Conservation (phyloP, 73 alveolate species). For the Paramecium sexaurelia region DNA sequence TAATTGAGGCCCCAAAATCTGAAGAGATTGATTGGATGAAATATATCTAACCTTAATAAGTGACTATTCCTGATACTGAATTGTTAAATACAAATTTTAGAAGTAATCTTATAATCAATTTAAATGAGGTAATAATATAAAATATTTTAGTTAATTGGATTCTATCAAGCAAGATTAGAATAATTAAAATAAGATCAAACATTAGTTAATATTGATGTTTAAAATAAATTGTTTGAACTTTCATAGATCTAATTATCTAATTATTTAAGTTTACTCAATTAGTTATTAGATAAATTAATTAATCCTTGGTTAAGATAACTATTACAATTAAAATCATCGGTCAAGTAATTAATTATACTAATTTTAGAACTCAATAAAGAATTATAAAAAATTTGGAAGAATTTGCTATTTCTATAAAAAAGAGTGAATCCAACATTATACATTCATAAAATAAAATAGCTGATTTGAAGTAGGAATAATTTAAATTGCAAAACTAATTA, state of each 20-base stretch:
- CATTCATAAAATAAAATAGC: not conserved
- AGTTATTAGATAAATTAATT: not conserved
- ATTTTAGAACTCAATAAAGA: not conserved
- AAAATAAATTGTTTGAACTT: not conserved
- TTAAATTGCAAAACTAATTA: not conserved
- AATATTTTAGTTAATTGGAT: not conserved
- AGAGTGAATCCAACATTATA: not conserved
- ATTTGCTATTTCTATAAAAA: not conserved
- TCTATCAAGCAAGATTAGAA: slow-evolving; percentile 5
- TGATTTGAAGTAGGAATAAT: not conserved
- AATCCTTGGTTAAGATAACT: slow-evolving; percentile 30
- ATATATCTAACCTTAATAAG: slow-evolving; percentile 9
- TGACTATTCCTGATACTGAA: not conserved
- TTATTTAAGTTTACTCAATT: not conserved
- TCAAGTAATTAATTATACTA: not conserved
- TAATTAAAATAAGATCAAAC: not conserved
- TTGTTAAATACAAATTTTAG: not conserved
- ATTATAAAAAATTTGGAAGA: not conserved
- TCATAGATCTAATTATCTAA: not conserved
- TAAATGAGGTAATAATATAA: not conserved
- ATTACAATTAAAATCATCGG: not conserved
- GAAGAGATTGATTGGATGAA: slow-evolving; percentile 56
- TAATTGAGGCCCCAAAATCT: not conserved
- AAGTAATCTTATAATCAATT: not conserved
- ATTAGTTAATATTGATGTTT: not conserved